phyloP scores from a whole-genome alignment of 108 stramenopile species.

The Pseudonitzschia delicatissima region DNA sequence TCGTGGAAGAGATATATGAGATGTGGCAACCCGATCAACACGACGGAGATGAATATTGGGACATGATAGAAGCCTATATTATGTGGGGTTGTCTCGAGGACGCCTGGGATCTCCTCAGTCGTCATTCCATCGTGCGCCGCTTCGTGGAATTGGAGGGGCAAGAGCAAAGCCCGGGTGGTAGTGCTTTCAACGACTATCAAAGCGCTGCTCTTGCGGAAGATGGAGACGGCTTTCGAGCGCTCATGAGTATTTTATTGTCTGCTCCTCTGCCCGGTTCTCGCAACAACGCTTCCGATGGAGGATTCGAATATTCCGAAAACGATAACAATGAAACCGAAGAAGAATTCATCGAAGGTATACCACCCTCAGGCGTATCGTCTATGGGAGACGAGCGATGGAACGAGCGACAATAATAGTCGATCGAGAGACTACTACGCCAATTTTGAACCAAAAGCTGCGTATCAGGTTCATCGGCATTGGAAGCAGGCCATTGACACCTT shows the following conservation, averaged over 20 bases:
- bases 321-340: neutral
- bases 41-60: slow-evolving; percentile 49
- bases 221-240: slow-evolving; percentile 51
- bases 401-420: neutral
- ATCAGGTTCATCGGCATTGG: slow-evolving; percentile 48
- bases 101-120: slow-evolving; percentile 66
- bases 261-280: slow-evolving; percentile 81
- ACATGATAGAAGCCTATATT: slow-evolving; percentile 39
- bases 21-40: slow-evolving; percentile 66
- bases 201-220: slow-evolving; percentile 35
- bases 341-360: slow-evolving; percentile 32
- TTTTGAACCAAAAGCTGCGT: slow-evolving; percentile 50
- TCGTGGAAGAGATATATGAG: slow-evolving; percentile 32
- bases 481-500: slow-evolving; percentile 32
- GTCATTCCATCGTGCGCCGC: slow-evolving; percentile 57
- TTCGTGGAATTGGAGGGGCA: slow-evolving; percentile 19
- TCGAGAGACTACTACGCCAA: slow-evolving; percentile 36
- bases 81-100: slow-evolving; percentile 53
- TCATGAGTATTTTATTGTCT: slow-evolving; percentile 53
- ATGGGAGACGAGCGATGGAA: slow-evolving; percentile 52
- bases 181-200: slow-evolving; percentile 11
- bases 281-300: slow-evolving; percentile 50
- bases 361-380: slow-evolving; percentile 43
- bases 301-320: neutral
- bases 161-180: neutral